Evolutionary conservation across 1,139 yeast species (phyloP).

Genomic region (Pichia sp.): DNA sequence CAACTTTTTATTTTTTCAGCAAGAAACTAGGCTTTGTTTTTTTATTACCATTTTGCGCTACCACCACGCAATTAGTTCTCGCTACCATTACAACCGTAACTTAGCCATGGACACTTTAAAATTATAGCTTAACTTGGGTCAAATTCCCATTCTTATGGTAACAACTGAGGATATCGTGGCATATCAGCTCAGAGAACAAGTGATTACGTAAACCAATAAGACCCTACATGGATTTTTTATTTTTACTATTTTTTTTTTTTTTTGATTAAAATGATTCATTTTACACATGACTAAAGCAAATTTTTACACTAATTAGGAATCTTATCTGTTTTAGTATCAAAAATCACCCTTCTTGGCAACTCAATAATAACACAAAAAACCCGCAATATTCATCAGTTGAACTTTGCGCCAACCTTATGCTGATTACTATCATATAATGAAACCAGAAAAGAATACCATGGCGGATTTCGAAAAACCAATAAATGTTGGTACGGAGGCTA

Average conservation of each 20-base stretch:
- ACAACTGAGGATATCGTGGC: no score
- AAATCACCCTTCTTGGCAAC: no score
- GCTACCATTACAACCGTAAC: no score
- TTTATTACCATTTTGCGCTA: background rate
- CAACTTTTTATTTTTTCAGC: background rate
- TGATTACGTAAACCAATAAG: background rate
- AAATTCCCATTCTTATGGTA: no score
- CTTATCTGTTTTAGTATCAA: background rate
- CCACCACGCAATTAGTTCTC: no score
- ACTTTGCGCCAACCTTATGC: background rate
- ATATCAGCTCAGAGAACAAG: background rate
- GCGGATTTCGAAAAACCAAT: background rate
- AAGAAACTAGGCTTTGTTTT: background rate
- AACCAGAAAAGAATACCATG: background rate
- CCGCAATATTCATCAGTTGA: background rate
- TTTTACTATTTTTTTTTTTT: background rate
- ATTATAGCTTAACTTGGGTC: no score
- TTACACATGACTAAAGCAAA: background rate
- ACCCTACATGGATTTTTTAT: background rate
- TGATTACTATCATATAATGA: background rate
- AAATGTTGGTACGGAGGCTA: background rate
- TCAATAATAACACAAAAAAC: background rate
- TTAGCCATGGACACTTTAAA: no score
- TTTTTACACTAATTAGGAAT: background rate
- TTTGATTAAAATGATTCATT: background rate